Evolutionary conservation across 441 rosid genomes (phyloP).

Genomic region (Raphanus hybrid): DNA sequence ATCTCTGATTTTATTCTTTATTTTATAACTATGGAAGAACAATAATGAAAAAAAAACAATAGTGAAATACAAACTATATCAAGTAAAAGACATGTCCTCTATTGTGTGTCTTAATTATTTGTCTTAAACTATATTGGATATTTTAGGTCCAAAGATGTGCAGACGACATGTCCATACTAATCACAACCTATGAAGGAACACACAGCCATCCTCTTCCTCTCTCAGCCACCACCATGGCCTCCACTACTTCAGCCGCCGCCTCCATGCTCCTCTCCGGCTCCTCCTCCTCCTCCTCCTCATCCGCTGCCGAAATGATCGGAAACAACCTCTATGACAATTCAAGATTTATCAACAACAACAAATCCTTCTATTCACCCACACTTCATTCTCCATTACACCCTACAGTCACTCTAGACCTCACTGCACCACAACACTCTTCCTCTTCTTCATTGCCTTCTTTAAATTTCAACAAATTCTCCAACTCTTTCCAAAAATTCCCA

Average conservation of each 20-base stretch:
- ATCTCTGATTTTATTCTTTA: background rate
- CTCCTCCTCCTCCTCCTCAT: conserved; percentile 45
- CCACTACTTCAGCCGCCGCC: conserved; percentile 83
- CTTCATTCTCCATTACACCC: conserved; percentile 58
- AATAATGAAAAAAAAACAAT: background rate
- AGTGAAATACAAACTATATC: background rate
- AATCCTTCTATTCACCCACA: conserved; percentile 47
- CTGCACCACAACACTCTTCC: conserved; percentile 48
- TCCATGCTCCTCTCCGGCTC: conserved; percentile 79
- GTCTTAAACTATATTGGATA: conserved; percentile 5
- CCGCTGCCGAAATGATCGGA: conserved; percentile 52
- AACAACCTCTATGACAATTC: conserved; percentile 56
- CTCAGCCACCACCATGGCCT: conserved; percentile 86
- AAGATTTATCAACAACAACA: conserved; percentile 48
- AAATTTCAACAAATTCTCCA: conserved; percentile 51
- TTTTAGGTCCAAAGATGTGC: conserved; percentile 84
- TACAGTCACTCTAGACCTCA: conserved; percentile 83
- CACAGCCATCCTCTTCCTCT: conserved; percentile 82
- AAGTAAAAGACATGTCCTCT: background rate
- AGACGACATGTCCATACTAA: conserved; percentile 78
- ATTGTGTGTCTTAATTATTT: background rate
- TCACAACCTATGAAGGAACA: conserved; percentile 85
- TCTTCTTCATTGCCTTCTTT: conserved; percentile 47
- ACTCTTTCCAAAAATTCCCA: conserved; percentile 48
- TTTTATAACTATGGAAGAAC: background rate